These are phyloP conservation scores for Schizophyllum commune DNA, from an alignment of 1,284 basidiomycete genomes.

Conservation along the genomic window DNA sequence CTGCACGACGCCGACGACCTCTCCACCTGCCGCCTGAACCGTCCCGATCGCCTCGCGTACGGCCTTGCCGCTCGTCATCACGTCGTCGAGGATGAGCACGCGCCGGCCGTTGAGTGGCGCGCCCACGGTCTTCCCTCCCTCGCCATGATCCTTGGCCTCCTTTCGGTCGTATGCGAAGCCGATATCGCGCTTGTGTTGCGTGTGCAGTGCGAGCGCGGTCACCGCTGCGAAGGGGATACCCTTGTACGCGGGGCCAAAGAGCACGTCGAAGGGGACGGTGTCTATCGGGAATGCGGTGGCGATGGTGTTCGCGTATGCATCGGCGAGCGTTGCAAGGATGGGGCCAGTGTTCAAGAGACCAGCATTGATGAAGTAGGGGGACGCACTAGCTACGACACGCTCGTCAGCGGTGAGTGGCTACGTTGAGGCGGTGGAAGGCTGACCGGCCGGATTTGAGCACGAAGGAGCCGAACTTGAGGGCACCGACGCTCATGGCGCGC, in stretches of 20 bases:
- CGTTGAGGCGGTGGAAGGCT: conserved; percentile 15
- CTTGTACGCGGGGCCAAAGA: conserved; percentile 98
- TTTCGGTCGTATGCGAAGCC: conserved; percentile 93
- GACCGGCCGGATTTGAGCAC: conserved; percentile 92
- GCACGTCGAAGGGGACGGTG: conserved; percentile 66
- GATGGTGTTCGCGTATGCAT: conserved; percentile 87
- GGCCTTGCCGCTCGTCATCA: conserved; percentile 95
- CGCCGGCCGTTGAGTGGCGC: conserved; percentile 71
- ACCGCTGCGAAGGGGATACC: conserved; percentile 92
- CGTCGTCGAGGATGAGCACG: conserved; percentile 91
- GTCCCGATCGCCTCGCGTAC: conserved; percentile 76
- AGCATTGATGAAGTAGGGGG: conserved; percentile 98
- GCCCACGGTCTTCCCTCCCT: conserved; percentile 93
- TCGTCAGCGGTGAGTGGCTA: not conserved
- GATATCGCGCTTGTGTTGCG: conserved; percentile 59
- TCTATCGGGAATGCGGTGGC: conserved; percentile 32
- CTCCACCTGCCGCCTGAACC: conserved; percentile 59
- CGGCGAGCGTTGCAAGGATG: conserved; percentile 73
- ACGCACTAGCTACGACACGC: conserved; percentile 43
- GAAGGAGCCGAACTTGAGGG: conserved; percentile 87
- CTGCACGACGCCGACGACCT: conserved; percentile 88
- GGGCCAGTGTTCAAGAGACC: conserved; percentile 82
- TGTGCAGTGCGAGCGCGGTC: conserved; percentile 73
- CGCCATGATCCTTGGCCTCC: conserved; percentile 94
- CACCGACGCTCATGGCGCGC: conserved; percentile 46